phyloP scores from a whole-genome alignment of 2,329 filamentous ascomycete genomes.

The Scedosporium dehoogii region DNA sequence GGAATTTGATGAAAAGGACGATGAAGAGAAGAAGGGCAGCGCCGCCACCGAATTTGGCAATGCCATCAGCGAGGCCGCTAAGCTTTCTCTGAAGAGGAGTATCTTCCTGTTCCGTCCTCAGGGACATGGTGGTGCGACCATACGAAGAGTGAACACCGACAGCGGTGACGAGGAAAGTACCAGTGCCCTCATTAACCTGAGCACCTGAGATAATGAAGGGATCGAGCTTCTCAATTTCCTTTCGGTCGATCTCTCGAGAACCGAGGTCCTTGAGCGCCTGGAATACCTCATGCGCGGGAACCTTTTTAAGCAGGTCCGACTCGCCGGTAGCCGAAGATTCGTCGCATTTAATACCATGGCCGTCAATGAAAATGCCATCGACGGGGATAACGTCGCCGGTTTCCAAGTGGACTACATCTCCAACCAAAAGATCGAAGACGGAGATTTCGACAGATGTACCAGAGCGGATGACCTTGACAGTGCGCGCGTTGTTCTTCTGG shows the following conservation, averaged over 20 bases:
- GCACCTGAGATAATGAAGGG: constrained; percentile 53
- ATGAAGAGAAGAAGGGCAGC: constrained; percentile 66
- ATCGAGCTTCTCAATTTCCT: constrained; percentile 31
- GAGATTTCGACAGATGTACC: constrained; percentile 55
- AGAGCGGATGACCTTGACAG: constrained; percentile 57
- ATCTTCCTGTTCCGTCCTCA: constrained; percentile 38
- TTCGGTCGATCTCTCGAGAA: constrained; percentile 27
- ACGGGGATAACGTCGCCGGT: constrained; percentile 62
- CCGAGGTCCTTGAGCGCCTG: constrained; percentile 27
- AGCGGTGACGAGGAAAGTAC: constrained; percentile 44
- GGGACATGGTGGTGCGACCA: constrained; percentile 46
- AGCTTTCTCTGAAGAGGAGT: constrained; percentile 48
- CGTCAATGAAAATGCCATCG: constrained; percentile 58
- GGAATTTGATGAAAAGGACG: constrained; percentile 69
- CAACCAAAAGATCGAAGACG: constrained; percentile 57
- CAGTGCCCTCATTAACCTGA: constrained; percentile 42
- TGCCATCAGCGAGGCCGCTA: constrained; percentile 22
- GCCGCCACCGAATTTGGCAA: constrained; percentile 42
- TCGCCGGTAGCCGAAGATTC: constrained; percentile 67
- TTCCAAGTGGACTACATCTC: constrained; percentile 59
- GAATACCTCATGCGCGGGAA: constrained; percentile 47
- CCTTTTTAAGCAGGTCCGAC: constrained; percentile 63
- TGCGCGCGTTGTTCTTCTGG: constrained; percentile 50
- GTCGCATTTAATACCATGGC: constrained; percentile 48
- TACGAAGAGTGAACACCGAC: constrained; percentile 45